Evolutionary conservation across 495 filamentous ascomycete species (phyloP), one percentile per base, ranked within the genome.

Genomic region (Tuber microsphaerosporum): DNA sequence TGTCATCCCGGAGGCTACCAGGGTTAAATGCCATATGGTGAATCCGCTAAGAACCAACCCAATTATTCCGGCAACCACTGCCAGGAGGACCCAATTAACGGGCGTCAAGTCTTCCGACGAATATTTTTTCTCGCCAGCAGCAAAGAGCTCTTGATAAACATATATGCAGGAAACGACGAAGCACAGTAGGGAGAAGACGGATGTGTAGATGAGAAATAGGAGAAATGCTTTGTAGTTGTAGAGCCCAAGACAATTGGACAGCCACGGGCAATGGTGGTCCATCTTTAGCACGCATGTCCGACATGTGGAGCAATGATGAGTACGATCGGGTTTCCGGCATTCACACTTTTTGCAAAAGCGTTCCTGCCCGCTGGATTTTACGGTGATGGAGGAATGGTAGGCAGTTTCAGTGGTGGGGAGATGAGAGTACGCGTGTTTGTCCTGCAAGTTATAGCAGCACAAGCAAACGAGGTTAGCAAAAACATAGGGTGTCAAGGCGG

Each of bases 181-280:
- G 84, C 89, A 90, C 75, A 93, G 86, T 85, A 92, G 89, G 86
- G 92, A 94, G 86, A 96, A 97, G 20, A 97, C 71, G 22, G 89
- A 92, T 16, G 92, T 93, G 83, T 99, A 98, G 73, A 96, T 91
- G 41, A 99, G 87, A 84, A 99, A 99, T 14, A 98, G 87, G 48
- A 99, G 82, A 83, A 99, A 99, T 8, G 94, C 87, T 84, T 98
- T 98, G 86, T 97, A 97, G 84, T 98, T 99, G 80, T 89, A 88
- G 74, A 99, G 85, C 39, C 96, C 96, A 70, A 99, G 91, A 82
- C 95, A 99, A 4, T 93, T 97, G 31, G 96, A 95, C 70, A 98
- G 87, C 95, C 95, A 99, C 9, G 95, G 95, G 81, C 95, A 99
- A 85, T 99, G 95, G 84, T 99, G 95, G 84, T 99, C 95, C 95